Base-by-base conservation (phyloP, 2,329 filamentous ascomycete species). In the Xylariaceae sp. region DNA sequence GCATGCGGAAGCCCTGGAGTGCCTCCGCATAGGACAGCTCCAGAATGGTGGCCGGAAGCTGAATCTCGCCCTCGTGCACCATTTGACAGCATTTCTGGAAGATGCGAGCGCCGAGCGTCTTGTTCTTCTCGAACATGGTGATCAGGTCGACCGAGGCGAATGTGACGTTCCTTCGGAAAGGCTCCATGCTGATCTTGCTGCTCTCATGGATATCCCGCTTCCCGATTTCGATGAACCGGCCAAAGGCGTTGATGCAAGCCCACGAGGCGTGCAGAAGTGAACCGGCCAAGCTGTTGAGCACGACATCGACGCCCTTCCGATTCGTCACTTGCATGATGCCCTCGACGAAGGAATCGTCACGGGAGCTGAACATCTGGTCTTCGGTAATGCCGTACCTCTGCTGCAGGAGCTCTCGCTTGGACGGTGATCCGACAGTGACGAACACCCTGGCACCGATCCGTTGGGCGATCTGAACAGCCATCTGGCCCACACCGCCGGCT, bases 1-100 rank as follows among this genome's bases (percentile, higher is more conserved):
- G 56, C 14, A 54, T 52, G 2, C 59, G 48, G 40, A 67, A 61
- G 2, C 61, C 60, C 2, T 60, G 49, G n/a, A 48, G 41, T 2
- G 61, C 35, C 31, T 44, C 36, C 1, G 38, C 23, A 30, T 41
- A 32, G 11, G 38, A 34, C 16, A 41, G 40, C 11, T 32, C 36
- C 8, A 31, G 31, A 16, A 40, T 34, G 13, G 41, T 38, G 19
- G 13, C 27, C 6, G 31, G 33, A 5, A 34, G 30, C 9, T 29
- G 38, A 3, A 36, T 38, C 15, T 33, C 31, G 29, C 41, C 38
- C 18, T 18, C 23, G 8, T 33, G 24, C 12, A 44, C 32, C 27
- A 44, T 32, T 9, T 36, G 37, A 6, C 40, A 40, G 9, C 30
- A 32, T 13, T 32, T 26, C 12, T 40, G 28, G 28, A 44, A n/a